Conservation (phyloP, 2,329 filamentous ascomycete genomes). For the Colletotrichum tofieldiae region DNA sequence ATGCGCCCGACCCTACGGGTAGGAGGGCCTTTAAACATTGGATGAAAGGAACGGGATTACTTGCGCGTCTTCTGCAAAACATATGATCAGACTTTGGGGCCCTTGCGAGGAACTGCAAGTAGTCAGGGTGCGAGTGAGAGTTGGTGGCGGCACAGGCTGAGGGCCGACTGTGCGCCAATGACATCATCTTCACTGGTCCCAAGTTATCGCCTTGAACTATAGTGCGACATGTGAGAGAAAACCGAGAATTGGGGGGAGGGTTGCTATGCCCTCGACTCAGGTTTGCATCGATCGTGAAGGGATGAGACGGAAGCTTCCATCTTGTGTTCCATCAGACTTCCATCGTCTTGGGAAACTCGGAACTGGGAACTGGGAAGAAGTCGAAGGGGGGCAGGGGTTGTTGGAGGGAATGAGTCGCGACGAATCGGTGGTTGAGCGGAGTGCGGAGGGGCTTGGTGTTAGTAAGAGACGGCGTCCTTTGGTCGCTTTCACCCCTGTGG, state of each 20-base stretch:
- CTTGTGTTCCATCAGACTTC: slow-evolving; percentile 6
- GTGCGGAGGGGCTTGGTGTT: background rate
- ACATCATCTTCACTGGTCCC: slow-evolving; percentile 4
- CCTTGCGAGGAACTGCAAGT: background rate
- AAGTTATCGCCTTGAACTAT: slow-evolving; percentile 1
- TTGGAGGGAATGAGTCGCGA: slow-evolving; percentile 5
- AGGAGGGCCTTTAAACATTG: background rate
- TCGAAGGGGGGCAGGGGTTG: background rate
- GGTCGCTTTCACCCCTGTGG: background rate
- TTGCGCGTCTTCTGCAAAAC: background rate
- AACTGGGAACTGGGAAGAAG: slow-evolving; percentile 2
- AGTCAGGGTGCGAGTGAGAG: background rate
- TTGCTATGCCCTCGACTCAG: background rate
- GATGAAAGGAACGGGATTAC: background rate
- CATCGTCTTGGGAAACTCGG: background rate
- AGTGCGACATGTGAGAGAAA: too few species aligned
- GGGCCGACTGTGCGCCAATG: slow-evolving; percentile 4
- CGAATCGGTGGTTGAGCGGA: background rate
- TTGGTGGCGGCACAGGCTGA: background rate
- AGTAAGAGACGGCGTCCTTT: background rate
- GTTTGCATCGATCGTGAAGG: background rate
- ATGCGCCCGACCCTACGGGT: background rate
- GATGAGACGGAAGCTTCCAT: slow-evolving; percentile 1
- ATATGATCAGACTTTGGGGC: background rate
- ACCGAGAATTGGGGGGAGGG: background rate